Evolutionary conservation across 331 rosid genomes (phyloP), one percentile per base, ranked within the genome.

Genomic region (Malus hybrid): DNA sequence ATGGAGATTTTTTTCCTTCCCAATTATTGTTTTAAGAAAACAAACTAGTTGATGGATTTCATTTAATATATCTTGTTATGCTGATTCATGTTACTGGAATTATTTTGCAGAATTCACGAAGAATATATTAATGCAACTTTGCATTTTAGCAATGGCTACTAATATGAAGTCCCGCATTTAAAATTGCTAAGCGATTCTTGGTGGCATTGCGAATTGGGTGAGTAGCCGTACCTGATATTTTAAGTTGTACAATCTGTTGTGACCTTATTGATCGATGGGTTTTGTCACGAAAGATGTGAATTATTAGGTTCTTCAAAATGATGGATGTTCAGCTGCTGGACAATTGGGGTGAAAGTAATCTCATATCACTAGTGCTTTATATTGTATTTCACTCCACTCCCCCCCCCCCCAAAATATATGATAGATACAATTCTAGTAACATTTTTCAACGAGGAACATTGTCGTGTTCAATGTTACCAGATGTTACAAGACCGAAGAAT

Each of bases 251-350:
- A 65, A 75, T 32, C 48, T 75, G 50, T 74, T 77, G 60, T 32
- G 31, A 22, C 32, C 11, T 6, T 69, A 42, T 69, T 72, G 52
- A 71, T 32, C 28, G 65, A 20, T 78, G 61, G 42, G 55, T 32
- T 70, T 34, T 50, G 22, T 32, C 59, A 9, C 34, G 32, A 69
- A 20, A 54, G 65, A 14, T 33, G 67, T 22, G 59, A 44, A 28
- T 59, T 60, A 36, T 22, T 57, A 73, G 76, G 76, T 59, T 73
- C 67, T 56, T 54, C 54, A 56, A 71, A 71, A 33, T 72, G 67
- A 56, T 57, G 76, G 54, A 71, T 12, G n/a, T 71, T 33, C 65
- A 32, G n/a, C 65, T 71, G 65, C 50, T 71, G 75, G 65, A 55
- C 65, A 71, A 55, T 55, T 61, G n/a, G 72, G 71, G 44, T 52